phyloP scores from a whole-genome alignment of 176 grass and related monocot species.

The Neostapfia colusana region DNA sequence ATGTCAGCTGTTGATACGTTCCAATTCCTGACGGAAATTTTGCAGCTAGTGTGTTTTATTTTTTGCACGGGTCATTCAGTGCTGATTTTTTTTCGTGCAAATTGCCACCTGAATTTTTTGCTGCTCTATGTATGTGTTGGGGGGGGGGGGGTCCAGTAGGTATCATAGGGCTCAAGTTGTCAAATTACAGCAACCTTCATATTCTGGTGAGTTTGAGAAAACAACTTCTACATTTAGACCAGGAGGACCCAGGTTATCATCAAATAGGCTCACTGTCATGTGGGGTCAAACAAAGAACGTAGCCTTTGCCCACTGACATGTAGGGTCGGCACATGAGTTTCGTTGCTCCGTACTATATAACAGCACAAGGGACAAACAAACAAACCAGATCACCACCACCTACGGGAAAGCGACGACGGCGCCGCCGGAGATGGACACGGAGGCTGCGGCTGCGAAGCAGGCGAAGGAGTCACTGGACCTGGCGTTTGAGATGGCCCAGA shows the following conservation, averaged over 20 bases:
- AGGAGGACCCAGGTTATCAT: no score
- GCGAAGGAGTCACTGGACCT: constrained; percentile 77
- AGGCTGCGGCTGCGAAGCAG: constrained; percentile 44
- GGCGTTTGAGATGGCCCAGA: constrained; percentile 75
- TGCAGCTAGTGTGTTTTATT: background rate
- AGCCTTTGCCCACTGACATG: background rate
- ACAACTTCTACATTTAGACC: no score
- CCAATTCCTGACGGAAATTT: constrained; percentile 5
- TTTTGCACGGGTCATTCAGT: background rate
- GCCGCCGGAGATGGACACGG: constrained; percentile 33
- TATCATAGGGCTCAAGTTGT: no score
- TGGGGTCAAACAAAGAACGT: background rate
- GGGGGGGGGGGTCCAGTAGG: no score
- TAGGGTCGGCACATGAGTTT: background rate
- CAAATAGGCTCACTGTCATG: background rate
- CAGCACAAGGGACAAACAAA: background rate
- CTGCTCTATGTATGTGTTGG: no score
- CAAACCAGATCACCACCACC: background rate
- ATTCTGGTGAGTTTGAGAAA: no score
- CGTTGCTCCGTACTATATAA: background rate
- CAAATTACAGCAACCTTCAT: no score
- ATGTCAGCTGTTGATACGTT: constrained; percentile 9
- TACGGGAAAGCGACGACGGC: background rate
- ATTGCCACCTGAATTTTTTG: background rate
- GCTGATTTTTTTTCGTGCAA: background rate